Evolutionary conservation across 805 yeast genomes (phyloP), one percentile per base, ranked within the genome.

Genomic region (Starmerella asiatica): DNA sequence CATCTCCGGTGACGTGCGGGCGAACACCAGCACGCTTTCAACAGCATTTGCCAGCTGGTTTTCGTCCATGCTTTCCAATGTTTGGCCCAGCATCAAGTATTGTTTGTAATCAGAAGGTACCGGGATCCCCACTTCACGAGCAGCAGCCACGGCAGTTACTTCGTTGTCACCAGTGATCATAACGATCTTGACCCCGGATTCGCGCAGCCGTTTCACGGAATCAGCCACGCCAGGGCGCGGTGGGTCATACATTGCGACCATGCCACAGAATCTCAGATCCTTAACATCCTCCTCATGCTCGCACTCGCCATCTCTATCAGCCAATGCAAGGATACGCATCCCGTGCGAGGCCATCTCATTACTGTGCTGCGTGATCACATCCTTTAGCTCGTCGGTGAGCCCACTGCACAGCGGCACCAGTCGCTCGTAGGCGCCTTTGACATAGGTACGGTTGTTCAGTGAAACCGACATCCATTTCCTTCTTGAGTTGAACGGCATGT

Each of bases 231-330:
- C 76, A 8, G 86, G 79, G 54, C 98, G 74, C 42, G 99, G 99
- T 8, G 99, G 99, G 61, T 91, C 99, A 53, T 83, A 84, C 94
- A 91, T 85, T 40, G 95, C 97, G 47, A 84, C 68, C 33, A 91
- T 62, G 11, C 99, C 99, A 48, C 81, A 70, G 55, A 88, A 88
- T 2, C 73, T 66, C 49, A 91, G 66, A 21, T 73, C 77, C 5
- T 94, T 95, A 14, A 96, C 84, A 14, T 79, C 75, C 4, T 14
- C 18, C 47, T 85, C 93, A 28, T 83, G 71, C 59, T 86, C 96
- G 12, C 14, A 27, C 4, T 18, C 24, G 9, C 32, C 37, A 52
- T 49, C 52, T 39, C 68, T 64, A 46, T 69, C 72, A 4, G 91
- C 94, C 61, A 86, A 72, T 0, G 82, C 91, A 39, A 86, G 65